phyloP scores from a whole-genome alignment of 768 basidiomycete species.

The Hortiboletus campestris region DNA sequence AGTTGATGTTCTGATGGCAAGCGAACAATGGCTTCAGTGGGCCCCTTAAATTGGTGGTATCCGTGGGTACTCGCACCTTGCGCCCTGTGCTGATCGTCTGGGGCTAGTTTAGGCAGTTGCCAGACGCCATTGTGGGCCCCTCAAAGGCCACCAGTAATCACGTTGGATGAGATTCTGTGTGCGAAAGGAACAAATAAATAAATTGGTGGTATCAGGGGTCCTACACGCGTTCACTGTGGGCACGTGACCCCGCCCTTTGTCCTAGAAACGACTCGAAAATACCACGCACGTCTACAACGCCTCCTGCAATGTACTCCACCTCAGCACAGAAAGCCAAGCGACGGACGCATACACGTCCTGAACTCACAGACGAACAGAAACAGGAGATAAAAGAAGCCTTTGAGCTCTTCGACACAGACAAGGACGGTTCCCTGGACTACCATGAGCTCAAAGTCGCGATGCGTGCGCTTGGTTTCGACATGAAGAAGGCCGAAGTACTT shows the following conservation, averaged over 20 bases:
- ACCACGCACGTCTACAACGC: background rate
- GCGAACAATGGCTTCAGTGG: too few species aligned
- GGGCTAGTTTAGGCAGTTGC: too few species aligned
- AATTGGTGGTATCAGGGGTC: constrained; percentile 23
- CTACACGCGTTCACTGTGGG: constrained; percentile 23
- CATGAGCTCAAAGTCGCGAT: constrained; percentile 99
- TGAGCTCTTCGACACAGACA: constrained; percentile 98
- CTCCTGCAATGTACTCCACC: constrained; percentile 50
- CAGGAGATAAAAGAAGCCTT: constrained; percentile 99
- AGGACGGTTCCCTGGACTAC: constrained; percentile 94
- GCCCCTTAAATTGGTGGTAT: background rate
- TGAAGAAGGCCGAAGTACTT: constrained; percentile 98
- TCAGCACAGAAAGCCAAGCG: constrained; percentile 73
- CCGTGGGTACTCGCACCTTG: too few species aligned
- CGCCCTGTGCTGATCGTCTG: too few species aligned
- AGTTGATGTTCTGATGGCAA: too few species aligned
- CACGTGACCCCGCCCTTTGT: constrained; percentile 25
- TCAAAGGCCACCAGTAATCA: too few species aligned
- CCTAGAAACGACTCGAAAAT: background rate
- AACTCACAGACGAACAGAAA: constrained; percentile 84
- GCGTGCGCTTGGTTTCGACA: constrained; percentile 94
- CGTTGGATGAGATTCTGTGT: too few species aligned
- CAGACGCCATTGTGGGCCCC: too few species aligned
- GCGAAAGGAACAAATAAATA: background rate
- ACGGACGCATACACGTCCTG: constrained; percentile 72